Percentiles rank a stretch among this genome's conserved stretches.
These are phyloP conservation scores for Sporisorium graminicola DNA, from an alignment of 1,284 basidiomycete species.

Conservation along the genomic window DNA sequence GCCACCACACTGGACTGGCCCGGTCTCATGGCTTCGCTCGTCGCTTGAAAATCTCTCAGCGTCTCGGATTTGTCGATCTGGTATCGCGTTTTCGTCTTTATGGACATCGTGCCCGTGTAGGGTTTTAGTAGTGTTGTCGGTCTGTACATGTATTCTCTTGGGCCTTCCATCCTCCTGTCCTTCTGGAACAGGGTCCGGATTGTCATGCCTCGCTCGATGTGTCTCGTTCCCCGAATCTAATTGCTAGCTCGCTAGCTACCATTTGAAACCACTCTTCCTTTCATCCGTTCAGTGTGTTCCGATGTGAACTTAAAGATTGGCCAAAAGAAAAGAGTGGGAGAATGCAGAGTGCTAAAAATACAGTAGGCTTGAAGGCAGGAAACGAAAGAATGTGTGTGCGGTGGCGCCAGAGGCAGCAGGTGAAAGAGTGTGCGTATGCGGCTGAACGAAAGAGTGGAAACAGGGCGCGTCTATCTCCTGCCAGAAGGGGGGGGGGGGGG, in stretches of 20 bases:
- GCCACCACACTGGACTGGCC: slow-evolving; percentile 37
- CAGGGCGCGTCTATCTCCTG: too few species aligned
- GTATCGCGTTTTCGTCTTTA: slow-evolving; percentile 9
- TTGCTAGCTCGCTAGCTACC: slow-evolving; percentile 6
- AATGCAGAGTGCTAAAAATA: not conserved
- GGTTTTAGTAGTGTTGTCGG: slow-evolving; percentile 3
- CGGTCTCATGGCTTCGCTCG: slow-evolving; percentile 33
- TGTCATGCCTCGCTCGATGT: not conserved
- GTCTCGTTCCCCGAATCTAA: not conserved
- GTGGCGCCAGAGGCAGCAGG: not conserved
- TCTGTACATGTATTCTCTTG: slow-evolving; percentile 14
- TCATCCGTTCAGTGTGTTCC: not conserved
- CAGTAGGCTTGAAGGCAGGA: not conserved
- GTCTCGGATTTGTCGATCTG: slow-evolving; percentile 9
- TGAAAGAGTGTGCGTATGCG: not conserved
- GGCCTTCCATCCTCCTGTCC: not conserved
- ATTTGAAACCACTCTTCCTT: not conserved
- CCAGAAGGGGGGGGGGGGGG: too few species aligned
- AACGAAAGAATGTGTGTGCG: not conserved
- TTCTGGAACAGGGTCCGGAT: too few species aligned
- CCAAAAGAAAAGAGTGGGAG: not conserved
- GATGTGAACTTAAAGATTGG: not conserved
- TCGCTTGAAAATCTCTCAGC: slow-evolving; percentile 12
- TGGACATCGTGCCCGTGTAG: not conserved
- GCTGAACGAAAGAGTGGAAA: not conserved